A percentile compares a stretch with the other conserved stretches of the same genome.
These are phyloP conservation scores for Umbelopsis sp. DNA, from an alignment of 371 early-diverging fungal species.

Conservation along the genomic window DNA sequence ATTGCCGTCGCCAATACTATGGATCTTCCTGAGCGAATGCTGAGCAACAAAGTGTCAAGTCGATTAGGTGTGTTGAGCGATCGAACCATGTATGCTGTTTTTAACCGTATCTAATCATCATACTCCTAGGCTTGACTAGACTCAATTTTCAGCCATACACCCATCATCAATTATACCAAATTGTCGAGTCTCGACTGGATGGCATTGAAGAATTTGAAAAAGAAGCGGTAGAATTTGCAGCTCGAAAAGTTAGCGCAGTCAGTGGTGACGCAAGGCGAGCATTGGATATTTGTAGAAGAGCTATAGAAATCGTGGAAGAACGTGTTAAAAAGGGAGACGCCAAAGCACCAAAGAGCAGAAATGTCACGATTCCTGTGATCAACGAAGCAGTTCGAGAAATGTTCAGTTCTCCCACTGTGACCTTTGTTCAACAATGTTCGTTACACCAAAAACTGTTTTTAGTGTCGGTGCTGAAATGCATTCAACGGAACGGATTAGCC, in stretches of 20 bases:
- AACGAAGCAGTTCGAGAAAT: constrained; percentile 84
- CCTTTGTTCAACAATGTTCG: constrained; percentile 73
- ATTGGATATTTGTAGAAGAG: constrained; percentile 91
- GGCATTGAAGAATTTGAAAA: constrained; percentile 75
- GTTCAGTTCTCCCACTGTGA: constrained; percentile 76
- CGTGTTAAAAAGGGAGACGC: constrained; percentile 26
- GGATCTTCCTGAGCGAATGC: constrained; percentile 95
- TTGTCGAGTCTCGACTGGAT: constrained; percentile 80
- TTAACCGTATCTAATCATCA: neutral
- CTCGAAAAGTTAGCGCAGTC: constrained; percentile 94
- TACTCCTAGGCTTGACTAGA: constrained; percentile 69
- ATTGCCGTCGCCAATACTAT: constrained; percentile 99
- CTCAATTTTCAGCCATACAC: constrained; percentile 93
- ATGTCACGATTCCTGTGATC: constrained; percentile 78
- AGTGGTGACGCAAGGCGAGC: constrained; percentile 98
- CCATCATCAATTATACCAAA: constrained; percentile 79
- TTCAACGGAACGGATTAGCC: constrained; percentile 71
- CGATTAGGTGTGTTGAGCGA: constrained; percentile 71
- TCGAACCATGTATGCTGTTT: neutral
- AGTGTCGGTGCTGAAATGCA: constrained; percentile 65
- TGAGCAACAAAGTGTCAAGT: constrained; percentile 92
- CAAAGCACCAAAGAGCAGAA: constrained; percentile 17
- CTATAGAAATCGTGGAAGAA: constrained; percentile 82
- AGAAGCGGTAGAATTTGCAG: constrained; percentile 92
- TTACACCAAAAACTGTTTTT: constrained; percentile 87